These are phyloP conservation scores for Adansonia grandidieri DNA, from an alignment of 441 rosid genomes.

Conservation along the genomic window DNA sequence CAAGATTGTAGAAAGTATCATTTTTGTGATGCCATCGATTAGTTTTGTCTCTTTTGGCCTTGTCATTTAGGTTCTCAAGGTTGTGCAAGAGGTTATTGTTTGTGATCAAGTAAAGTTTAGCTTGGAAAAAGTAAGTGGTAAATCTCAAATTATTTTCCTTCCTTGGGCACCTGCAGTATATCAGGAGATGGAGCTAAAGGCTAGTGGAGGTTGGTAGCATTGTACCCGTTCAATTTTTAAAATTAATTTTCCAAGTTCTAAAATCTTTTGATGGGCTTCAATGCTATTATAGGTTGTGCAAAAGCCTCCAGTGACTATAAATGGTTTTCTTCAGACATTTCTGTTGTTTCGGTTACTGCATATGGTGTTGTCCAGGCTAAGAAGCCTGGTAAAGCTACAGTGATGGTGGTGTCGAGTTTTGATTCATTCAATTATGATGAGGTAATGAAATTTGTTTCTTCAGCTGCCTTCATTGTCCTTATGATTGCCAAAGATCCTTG, in stretches of 20 bases:
- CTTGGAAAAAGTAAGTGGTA: constrained; percentile 46
- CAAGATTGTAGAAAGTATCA: not conserved
- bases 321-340: constrained; percentile 88
- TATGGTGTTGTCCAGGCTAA: constrained; percentile 84
- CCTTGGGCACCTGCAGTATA: constrained; percentile 87
- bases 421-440: constrained; percentile 87
- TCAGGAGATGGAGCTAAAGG: constrained; percentile 86
- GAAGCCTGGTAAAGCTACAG: constrained; percentile 85
- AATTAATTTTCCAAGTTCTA: constrained; percentile 29
- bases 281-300: constrained; percentile 72
- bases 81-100: constrained; percentile 77
- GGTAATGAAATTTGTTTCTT: constrained; percentile 48
- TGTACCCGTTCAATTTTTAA: constrained; percentile 19
- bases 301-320: constrained; percentile 76
- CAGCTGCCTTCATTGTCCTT: constrained; percentile 14
- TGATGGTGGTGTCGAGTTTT: constrained; percentile 77
- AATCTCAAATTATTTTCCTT: constrained; percentile 58
- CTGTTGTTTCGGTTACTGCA: constrained; percentile 65
- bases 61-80: constrained; percentile 66
- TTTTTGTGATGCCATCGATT: not conserved
- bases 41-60: constrained; percentile 23
- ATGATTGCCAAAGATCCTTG: not conserved
- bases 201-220: constrained; percentile 69
- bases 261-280: constrained; percentile 31
- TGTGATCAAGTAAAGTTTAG: constrained; percentile 74